Conservation (phyloP, 495 filamentous ascomycete species). For the Aspergillus affinis region DNA sequence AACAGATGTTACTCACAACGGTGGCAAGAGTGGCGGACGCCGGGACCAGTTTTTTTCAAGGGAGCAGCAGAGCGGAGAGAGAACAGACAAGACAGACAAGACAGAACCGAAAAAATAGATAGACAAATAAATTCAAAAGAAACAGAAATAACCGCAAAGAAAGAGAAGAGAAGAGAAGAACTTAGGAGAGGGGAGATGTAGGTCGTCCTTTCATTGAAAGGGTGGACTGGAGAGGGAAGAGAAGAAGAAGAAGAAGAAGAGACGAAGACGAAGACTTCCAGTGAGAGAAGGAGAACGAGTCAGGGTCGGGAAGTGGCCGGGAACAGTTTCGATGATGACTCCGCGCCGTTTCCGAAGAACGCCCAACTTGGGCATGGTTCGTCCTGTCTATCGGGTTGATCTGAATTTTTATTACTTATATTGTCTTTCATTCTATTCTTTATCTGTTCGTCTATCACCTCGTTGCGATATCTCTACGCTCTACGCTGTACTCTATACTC, state of each 20-base stretch:
- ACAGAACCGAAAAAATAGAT: slow-evolving; percentile 4
- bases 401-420: too few species aligned
- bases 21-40: slow-evolving; percentile 28
- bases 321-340: slow-evolving; percentile 4
- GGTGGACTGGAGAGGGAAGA: neutral
- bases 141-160: slow-evolving; percentile 1
- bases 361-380: too few species aligned
- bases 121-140: slow-evolving; percentile 1
- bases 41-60: slow-evolving; percentile 21
- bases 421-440: too few species aligned
- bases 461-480: too few species aligned
- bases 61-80: neutral
- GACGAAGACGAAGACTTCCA: too few species aligned
- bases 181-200: neutral
- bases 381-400: too few species aligned
- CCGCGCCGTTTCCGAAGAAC: slow-evolving; percentile 9
- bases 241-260: slow-evolving; percentile 1
- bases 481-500: too few species aligned
- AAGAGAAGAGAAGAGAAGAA: slow-evolving; percentile 9
- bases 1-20: slow-evolving; percentile 23
- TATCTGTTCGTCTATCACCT: too few species aligned
- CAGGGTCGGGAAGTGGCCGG: slow-evolving; percentile 7
- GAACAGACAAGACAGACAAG: neutral
- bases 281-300: too few species aligned
- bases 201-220: neutral